Evolutionary conservation across 805 yeast species (phyloP), one percentile per base, ranked within the genome.

Genomic region (Komagataella mondaviorum): DNA sequence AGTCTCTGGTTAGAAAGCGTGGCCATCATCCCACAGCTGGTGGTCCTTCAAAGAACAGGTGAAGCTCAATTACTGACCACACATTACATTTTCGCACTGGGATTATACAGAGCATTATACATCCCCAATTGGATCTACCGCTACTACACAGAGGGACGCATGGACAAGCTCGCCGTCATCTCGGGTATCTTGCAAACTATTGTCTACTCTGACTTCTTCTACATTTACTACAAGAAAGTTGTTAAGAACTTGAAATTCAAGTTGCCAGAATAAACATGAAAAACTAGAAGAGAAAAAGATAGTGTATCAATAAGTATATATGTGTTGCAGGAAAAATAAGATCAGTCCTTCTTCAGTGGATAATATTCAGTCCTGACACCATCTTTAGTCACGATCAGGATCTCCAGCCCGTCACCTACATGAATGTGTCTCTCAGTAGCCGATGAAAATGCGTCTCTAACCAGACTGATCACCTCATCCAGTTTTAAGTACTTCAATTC

Each of bases 381-480:
- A 22, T 89, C 96, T 65, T 89, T 90, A 12, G 97, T 88, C 53
- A 91, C 90, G 59, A 93, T 86, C 57, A 85, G 72, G 49, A 93
- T 83, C 68, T 93, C 96, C 56, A 93, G 76, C 5, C 93, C 95
- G 72, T 93, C 99, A 72, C 99, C 99, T 51, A 93, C 98, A 59
- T 90, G 95, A 59, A 93, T 93, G 69, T 93, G 98, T 76, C 99
- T 85, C 71, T 93, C 99, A 17, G 98, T 91, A 18, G 96, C 99
- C 6, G 96, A 88, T 20, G 88, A 75, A 64, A 93, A 93, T 5
- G 99, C 96, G 69, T 93, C 99, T 66, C 81, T 83, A 44, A 93
- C 97, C 56, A 93, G 72, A 59, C 81, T 77, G 61, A 93, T 71
- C 22, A 89, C 97, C 70, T 90, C 96, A 1, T 88, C 96, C 57